Percentiles rank a stretch among this genome's conserved stretches.
These are phyloP conservation scores for Wakefieldia striispora DNA, from an alignment of 768 basidiomycete genomes.

Conservation along the genomic window DNA sequence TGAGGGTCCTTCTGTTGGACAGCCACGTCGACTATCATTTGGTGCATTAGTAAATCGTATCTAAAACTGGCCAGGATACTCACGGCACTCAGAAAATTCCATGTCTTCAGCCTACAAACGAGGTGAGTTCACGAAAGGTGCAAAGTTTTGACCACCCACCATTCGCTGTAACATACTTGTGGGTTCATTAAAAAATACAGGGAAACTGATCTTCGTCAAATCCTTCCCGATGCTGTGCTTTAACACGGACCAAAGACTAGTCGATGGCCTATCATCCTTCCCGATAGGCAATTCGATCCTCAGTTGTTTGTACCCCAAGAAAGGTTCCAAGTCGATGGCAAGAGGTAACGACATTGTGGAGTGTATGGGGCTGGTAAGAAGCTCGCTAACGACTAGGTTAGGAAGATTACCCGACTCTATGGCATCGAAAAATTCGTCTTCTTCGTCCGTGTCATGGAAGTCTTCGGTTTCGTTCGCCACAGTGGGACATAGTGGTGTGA, in stretches of 20 bases:
- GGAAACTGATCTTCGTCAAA: conserved; percentile 92
- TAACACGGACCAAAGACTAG: conserved; percentile 92
- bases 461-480: conserved; percentile 34
- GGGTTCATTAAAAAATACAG: conserved; percentile 90
- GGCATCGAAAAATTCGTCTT: conserved; percentile 98
- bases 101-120: conserved; percentile 79
- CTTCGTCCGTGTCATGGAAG: conserved; percentile 61
- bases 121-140: background rate
- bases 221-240: conserved; percentile 97
- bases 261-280: conserved; percentile 78
- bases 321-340: conserved; percentile 43
- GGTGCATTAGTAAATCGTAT: conserved; percentile 4
- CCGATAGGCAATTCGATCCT: conserved; percentile 59
- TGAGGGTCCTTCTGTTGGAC: conserved; percentile 72
- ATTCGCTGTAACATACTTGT: conserved; percentile 97
- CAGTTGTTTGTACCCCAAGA: conserved; percentile 66
- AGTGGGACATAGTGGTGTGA: conserved; percentile 12
- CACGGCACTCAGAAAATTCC: conserved; percentile 92
- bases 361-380: conserved; percentile 49
- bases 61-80: conserved; percentile 28
- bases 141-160: conserved; percentile 40
- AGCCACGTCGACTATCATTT: conserved; percentile 74
- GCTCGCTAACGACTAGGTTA: conserved; percentile 67
- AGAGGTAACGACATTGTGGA: conserved; percentile 34
- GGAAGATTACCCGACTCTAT: conserved; percentile 82